A percentile compares a stretch with the other conserved stretches of the same genome.
These are phyloP conservation scores for Paramecium biaurelia DNA, from an alignment of 73 alveolate species.

Conservation along the genomic window DNA sequence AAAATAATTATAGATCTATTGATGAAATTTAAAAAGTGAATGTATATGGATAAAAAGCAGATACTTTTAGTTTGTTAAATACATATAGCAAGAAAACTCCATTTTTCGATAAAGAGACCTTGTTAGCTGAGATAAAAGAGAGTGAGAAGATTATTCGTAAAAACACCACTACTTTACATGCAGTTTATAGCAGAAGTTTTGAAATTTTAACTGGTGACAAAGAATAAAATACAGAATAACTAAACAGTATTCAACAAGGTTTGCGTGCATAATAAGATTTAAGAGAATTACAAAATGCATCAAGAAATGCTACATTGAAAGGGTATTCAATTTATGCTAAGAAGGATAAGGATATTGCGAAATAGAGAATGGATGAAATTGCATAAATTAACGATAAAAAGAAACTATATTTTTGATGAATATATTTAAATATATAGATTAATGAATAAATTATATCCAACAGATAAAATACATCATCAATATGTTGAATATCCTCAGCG, in stretches of 20 bases:
- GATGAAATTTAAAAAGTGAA: conserved; percentile 17
- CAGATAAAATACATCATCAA: neutral
- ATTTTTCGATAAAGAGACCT: neutral
- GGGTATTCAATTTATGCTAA: conserved; percentile 39
- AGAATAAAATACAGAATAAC: neutral
- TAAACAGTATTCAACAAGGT: neutral
- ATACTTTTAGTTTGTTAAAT: neutral
- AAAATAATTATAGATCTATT: neutral
- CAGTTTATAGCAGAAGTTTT: conserved; percentile 24
- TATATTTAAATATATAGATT: neutral
- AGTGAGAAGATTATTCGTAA: neutral
- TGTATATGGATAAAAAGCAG: neutral
- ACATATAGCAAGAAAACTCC: neutral
- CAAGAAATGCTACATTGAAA: conserved; percentile 2
- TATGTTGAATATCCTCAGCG: neutral
- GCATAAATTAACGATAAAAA: neutral
- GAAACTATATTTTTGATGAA: conserved; percentile 20
- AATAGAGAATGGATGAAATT: neutral
- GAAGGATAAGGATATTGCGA: conserved; percentile 33
- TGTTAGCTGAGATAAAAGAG: neutral
- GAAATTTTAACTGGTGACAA: conserved; percentile 14
- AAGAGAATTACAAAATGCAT: neutral
- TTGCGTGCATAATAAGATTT: conserved; percentile 1
- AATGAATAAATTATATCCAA: conserved; percentile 36
- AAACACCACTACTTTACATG: neutral